Evolutionary conservation across 345 rosid genomes (phyloP), one percentile per base, ranked within the genome.

Genomic region (Erucastrum elatum): DNA sequence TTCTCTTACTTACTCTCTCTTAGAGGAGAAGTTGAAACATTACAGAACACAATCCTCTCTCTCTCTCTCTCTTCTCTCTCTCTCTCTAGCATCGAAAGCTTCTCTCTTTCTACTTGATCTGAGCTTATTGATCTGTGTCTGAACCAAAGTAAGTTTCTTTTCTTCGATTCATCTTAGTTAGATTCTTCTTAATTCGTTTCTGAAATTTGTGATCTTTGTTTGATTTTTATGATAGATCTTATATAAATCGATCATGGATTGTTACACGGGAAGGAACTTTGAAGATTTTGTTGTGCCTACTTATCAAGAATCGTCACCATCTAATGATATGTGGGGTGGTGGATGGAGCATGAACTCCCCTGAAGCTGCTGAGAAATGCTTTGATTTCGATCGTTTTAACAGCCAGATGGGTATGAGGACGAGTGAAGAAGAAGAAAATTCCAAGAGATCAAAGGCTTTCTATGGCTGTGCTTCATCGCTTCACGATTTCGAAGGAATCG

Each of bases 401-500:
- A 46, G 56, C 76, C 77, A 81, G 37, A 81, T 81, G 68, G 56
- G 69, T 71, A 75, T 76, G 73, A 60, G 65, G 11, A 70, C 64
- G 5, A 59, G 72, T 34, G 76, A 75, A 80, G 80, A 80, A 74
- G 79, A 80, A 35, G 41, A 35, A 65, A 80, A 80, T 65, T 66
- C 74, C 4, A 76, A 81, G 61, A 81, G 76, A 35, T 70, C 75
- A 66, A 71, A 81, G 3, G 68, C 69, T 71, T 66, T 76, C 74
- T 75, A 76, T 4, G 76, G 70, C 60, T 21, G 21, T 21, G 83
- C 72, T 33, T 75, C 80, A 44, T 75, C 80, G 79, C 91, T 82
- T 65, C 62, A 85, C 12, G 84, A 84, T 66, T 83, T 85, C 4
- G 80, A 82, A 25, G 84, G 86, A 83, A 85, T 86, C 64, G 87